Base-by-base conservation (phyloP, 805 yeast species). In the Kluyveromyces nonfermentans region DNA sequence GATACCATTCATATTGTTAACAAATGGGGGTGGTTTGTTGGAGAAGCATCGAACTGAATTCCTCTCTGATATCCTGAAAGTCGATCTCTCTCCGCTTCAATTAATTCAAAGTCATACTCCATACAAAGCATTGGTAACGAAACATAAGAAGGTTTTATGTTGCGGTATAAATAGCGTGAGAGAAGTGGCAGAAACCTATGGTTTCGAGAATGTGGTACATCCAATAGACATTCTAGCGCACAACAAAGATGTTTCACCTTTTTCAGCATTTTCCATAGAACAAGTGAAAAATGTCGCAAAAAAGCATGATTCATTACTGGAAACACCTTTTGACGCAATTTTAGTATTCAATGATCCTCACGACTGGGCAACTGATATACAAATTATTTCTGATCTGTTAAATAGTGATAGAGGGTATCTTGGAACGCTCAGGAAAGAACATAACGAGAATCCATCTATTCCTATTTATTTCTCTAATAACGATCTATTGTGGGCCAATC, bases 21-120 rank as follows among this genome's bases (percentile, higher is more conserved):
- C 96, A 7, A 88, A 89, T 60, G 96, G 97, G 16, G 96, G 96
- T 6, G 96, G 97, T 2, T 72, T 72, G 28, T 63, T 74, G 10
- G 97, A 88, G 55, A 47, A 55, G 5, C 72, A 69, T n/a, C 68
- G 95, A 36, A 77, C 79, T 2, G 66, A 68, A 2, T 73, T 71
- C 30, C 59, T 85, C 3, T 70, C 78, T 2, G 54, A 65, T 7
- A 62, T 63, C 31, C 61, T 83, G 42, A 71, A 65, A 7, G 59
- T 60, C 2, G 54, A 57, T 1, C 62, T 82, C n/a, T 64, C 73
- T 22, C 72, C 78, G 2, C 62, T 69, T 36, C 96, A 88, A 55
- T 68, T 89, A 36, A 78, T 89, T 15, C 94, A 85, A 62, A 78
- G 90, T 33, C 97, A 89, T 59, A 87, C 97, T 0, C 96, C 96